A percentile compares a stretch with the other conserved stretches of the same genome.
Evolutionary conservation across 2,329 filamentous ascomycete genomes (phyloP).

Genomic region (Hymenoscyphus salicellus): DNA sequence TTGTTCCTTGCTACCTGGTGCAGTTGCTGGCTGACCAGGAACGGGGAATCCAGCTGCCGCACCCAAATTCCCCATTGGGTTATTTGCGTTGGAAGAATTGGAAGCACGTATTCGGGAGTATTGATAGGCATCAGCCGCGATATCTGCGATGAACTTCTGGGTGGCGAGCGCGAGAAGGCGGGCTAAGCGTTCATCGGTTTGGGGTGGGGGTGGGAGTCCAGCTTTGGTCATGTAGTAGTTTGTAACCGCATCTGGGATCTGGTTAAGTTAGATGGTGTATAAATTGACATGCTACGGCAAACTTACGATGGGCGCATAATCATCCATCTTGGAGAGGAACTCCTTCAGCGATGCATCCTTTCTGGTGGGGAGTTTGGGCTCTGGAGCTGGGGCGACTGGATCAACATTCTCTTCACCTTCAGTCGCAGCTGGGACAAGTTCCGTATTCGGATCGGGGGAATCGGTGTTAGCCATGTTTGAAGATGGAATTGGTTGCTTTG

Average conservation of each 20-base stretch:
- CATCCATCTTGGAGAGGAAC: constrained; percentile 94
- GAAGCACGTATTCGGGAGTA: constrained; percentile 94
- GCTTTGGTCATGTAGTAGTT: constrained; percentile 97
- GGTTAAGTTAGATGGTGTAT: constrained; percentile 16
- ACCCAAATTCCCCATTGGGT: constrained; percentile 83
- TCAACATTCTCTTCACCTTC: constrained; percentile 37
- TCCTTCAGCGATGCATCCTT: constrained; percentile 92
- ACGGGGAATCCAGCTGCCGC: constrained; percentile 68
- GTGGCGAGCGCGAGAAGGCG: constrained; percentile 95
- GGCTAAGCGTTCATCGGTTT: constrained; percentile 85
- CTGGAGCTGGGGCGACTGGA: constrained; percentile 49
- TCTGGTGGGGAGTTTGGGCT: constrained; percentile 68
- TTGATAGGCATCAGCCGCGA: constrained; percentile 96
- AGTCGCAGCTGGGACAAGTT: constrained; percentile 30
- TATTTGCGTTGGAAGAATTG: constrained; percentile 80
- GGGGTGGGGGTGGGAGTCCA: constrained; percentile 86
- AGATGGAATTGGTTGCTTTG: constrained; percentile 8
- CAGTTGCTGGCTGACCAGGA: constrained; percentile 59
- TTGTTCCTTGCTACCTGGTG: constrained; percentile 55
- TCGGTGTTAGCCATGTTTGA: constrained; percentile 34
- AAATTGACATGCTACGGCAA: not conserved
- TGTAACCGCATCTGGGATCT: constrained; percentile 97
- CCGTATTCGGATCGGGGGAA: constrained; percentile 34
- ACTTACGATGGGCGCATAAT: constrained; percentile 92
- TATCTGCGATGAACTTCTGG: constrained; percentile 97